Evolutionary conservation across 768 basidiomycete species (phyloP).

Genomic region (Mycena leptocephala): DNA sequence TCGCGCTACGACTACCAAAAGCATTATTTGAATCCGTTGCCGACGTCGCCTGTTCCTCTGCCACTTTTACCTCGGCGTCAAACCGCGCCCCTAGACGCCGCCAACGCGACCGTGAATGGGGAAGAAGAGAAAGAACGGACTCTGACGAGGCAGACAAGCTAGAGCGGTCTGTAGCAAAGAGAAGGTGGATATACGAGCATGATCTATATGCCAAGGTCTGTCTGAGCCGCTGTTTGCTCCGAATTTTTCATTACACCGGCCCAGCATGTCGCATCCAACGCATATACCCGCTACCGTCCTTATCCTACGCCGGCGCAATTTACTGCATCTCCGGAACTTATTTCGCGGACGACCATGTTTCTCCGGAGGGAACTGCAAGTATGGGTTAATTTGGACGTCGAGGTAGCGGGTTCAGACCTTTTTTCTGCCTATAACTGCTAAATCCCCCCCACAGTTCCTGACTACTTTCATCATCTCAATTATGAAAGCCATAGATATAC

Average conservation of each 20-base stretch:
- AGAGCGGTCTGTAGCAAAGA: slow-evolving; percentile 79
- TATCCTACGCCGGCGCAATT: slow-evolving; percentile 92
- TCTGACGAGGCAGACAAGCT: slow-evolving; percentile 78
- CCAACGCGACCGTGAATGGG: slow-evolving; percentile 69
- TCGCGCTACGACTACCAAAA: slow-evolving; percentile 89
- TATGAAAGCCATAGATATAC: slow-evolving; percentile 94
- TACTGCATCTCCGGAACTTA: slow-evolving; percentile 79
- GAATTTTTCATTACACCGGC: neutral
- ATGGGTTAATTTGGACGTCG: slow-evolving; percentile 93
- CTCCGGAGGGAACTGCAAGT: slow-evolving; percentile 89
- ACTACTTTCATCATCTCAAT: slow-evolving; percentile 91
- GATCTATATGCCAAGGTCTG: slow-evolving; percentile 89
- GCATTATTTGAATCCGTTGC: slow-evolving; percentile 80
- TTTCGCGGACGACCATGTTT: slow-evolving; percentile 85
- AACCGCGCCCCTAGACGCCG: slow-evolving; percentile 52
- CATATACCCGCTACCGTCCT: slow-evolving; percentile 89
- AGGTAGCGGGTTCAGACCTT: slow-evolving; percentile 60
- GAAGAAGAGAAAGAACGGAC: slow-evolving; percentile 65
- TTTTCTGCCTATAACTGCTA: slow-evolving; percentile 36
- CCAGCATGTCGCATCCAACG: slow-evolving; percentile 94
- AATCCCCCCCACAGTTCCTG: slow-evolving; percentile 80
- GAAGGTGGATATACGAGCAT: slow-evolving; percentile 88
- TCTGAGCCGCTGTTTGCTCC: neutral
- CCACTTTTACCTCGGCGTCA: slow-evolving; percentile 47
- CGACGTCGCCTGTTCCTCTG: slow-evolving; percentile 62